Conservation (phyloP, 75 land plant species). For the Adiantum capillusveneris region DNA sequence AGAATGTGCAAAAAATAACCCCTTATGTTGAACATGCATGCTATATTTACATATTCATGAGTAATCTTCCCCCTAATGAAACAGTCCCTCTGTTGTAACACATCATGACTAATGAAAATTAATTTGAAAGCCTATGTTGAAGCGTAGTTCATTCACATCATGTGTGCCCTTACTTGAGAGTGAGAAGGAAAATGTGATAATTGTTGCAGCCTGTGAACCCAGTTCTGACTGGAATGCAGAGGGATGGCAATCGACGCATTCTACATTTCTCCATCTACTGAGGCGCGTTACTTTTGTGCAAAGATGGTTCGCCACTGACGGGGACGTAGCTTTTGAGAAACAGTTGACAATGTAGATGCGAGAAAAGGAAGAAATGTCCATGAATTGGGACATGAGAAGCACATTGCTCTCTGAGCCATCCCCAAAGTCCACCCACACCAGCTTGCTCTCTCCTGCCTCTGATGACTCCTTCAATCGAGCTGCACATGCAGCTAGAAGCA, state of each 20-base stretch:
- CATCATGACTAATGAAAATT: not conserved
- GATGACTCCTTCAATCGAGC: slow-evolving; percentile 19
- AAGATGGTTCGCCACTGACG: not conserved
- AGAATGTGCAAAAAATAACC: not conserved
- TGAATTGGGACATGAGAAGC: slow-evolving; percentile 26
- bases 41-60: too few species aligned
- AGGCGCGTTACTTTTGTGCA: too few species aligned
- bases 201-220: slow-evolving; percentile 7
- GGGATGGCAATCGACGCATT: slow-evolving; percentile 22
- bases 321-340: not conserved
- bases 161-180: slow-evolving; percentile 26
- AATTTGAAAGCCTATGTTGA: not conserved
- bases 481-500: slow-evolving; percentile 23
- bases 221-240: slow-evolving; percentile 14
- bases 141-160: not conserved
- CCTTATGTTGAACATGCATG: not conserved
- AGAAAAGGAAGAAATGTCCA: slow-evolving; percentile 18
- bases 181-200: slow-evolving; percentile 38
- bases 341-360: slow-evolving; percentile 32
- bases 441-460: not conserved
- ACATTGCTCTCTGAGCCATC: slow-evolving; percentile 41
- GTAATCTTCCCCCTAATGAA: too few species aligned
- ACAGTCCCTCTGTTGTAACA: too few species aligned
- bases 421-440: slow-evolving; percentile 38
- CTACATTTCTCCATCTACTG: slow-evolving; percentile 33